Evolutionary conservation across 2,329 filamentous ascomycete genomes (phyloP).

Genomic region (Scedosporium dehoogii): DNA sequence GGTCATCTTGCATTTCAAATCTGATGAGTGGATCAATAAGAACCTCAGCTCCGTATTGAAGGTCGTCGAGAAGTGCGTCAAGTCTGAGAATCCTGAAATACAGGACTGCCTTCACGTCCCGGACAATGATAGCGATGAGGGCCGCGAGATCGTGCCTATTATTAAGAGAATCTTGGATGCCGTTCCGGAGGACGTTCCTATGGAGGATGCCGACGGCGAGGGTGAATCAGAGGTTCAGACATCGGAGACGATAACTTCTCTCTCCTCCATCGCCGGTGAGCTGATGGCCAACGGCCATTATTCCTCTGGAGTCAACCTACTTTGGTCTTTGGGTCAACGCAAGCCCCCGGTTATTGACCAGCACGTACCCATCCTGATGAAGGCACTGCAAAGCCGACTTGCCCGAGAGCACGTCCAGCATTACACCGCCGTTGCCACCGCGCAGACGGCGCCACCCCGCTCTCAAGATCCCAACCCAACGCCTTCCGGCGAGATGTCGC

Average conservation of each 20-base stretch:
- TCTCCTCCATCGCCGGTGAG: slow-evolving; percentile 81
- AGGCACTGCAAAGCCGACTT: slow-evolving; percentile 82
- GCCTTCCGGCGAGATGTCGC: slow-evolving; percentile 44
- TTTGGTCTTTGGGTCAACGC: slow-evolving; percentile 83
- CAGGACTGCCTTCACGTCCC: slow-evolving; percentile 81
- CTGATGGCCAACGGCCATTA: slow-evolving; percentile 73
- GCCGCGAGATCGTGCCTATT: slow-evolving; percentile 61
- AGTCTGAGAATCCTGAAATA: slow-evolving; percentile 81
- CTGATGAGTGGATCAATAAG: slow-evolving; percentile 81
- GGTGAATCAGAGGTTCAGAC: slow-evolving; percentile 71
- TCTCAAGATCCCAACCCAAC: slow-evolving; percentile 42
- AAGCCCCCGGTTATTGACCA: slow-evolving; percentile 82
- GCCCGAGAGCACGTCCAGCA: slow-evolving; percentile 86
- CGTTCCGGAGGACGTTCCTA: slow-evolving; percentile 67
- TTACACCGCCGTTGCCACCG: slow-evolving; percentile 48
- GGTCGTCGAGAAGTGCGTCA: slow-evolving; percentile 79
- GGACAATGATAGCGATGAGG: slow-evolving; percentile 60
- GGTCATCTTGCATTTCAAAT: slow-evolving; percentile 77
- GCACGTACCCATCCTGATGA: slow-evolving; percentile 83
- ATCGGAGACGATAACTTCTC: slow-evolving; percentile 76
- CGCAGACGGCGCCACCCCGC: slow-evolving; percentile 34
- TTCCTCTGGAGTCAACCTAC: slow-evolving; percentile 79
- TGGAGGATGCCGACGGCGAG: slow-evolving; percentile 72
- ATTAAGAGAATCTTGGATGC: slow-evolving; percentile 79
- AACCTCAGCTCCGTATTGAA: slow-evolving; percentile 73